phyloP scores from a whole-genome alignment of 306 rosid genomes.

The Ceratonia siliqua region DNA sequence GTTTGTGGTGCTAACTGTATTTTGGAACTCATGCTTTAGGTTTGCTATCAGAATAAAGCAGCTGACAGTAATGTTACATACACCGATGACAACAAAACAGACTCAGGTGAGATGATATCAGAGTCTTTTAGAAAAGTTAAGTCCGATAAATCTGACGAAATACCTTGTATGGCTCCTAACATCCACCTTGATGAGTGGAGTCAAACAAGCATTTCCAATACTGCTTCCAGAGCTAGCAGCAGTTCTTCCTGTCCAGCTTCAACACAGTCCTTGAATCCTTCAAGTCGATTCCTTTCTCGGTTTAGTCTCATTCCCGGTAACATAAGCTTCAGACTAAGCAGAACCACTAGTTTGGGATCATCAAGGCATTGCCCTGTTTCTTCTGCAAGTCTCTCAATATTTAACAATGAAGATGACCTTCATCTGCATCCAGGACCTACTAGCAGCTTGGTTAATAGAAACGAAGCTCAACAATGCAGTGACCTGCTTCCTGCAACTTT shows the following conservation, averaged over 20 bases:
- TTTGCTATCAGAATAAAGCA: constrained; percentile 50
- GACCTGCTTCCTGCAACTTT: constrained; percentile 46
- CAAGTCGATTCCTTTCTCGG: constrained; percentile 75
- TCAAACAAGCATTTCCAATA: constrained; percentile 39
- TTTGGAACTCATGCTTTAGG: constrained; percentile 44
- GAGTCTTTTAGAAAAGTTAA: constrained; percentile 47
- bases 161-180: constrained; percentile 49
- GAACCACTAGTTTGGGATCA: constrained; percentile 87
- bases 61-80: constrained; percentile 36
- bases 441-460: constrained; percentile 34
- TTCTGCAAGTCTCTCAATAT: constrained; percentile 49
- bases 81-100: constrained; percentile 28
- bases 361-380: constrained; percentile 72
- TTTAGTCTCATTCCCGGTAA: constrained; percentile 80
- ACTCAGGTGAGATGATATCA: constrained; percentile 38
- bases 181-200: constrained; percentile 51
- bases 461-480: constrained; percentile 50
- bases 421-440: constrained; percentile 45
- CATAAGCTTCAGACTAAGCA: constrained; percentile 81
- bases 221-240: constrained; percentile 54
- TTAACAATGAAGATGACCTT: constrained; percentile 65
- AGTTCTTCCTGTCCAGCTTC: constrained; percentile 56
- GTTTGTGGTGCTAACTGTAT: neutral
- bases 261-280: constrained; percentile 59
- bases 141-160: constrained; percentile 45